Base-by-base conservation (phyloP, 2,329 filamentous ascomycete genomes). In the Grosmannia clavigera region DNA sequence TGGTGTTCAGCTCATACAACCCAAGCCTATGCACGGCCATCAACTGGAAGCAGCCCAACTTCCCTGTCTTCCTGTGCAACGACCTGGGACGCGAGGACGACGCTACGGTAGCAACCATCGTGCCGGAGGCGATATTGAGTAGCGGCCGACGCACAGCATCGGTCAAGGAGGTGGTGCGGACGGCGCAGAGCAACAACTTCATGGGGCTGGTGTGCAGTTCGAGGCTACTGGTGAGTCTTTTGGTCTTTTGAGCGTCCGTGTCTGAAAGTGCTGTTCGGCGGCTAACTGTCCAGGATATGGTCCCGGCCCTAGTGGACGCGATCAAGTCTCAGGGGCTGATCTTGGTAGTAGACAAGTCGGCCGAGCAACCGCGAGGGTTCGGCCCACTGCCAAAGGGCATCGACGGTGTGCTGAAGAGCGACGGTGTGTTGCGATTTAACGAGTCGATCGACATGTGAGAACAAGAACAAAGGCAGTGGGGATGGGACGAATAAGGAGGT, bases 21-120 rank as follows among this genome's bases (percentile, higher is more conserved):
- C 80, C 89, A 14, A 87, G 86, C 64, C 82, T 97, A 25, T 99
- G 94, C 74, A 95, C 90, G 19, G 92, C 92, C 5, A 75, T 99
- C 67, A 99, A 99, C 73, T 99, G 94, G 94, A 99, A 99, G 73
- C 94, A 99, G 72, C 94, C 94, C 2, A 99, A 97, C 70, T 99
- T 96, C 71, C 94, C 94, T 0, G 90, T 97, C 0, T 88, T 99
- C 66, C 79, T 97, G 55, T 96, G 92, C 75, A 97, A 97, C 71
- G 91, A 96, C 62, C 82, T 97, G 31, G 90, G 90, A 27, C 78
- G 81, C 9, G 81, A 85, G 62, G 79, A 78, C 33, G 69, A 73
- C 27, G 67, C 61, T 3, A 55, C 57, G 0, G 61, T 55, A 29
- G 59, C 64, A n/a, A 72, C 73, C 61, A 66, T 68, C 7, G 69